These are phyloP conservation scores for Stramenopiles sp. DNA, from an alignment of 352 stramenopile genomes.

Conservation along the genomic window DNA sequence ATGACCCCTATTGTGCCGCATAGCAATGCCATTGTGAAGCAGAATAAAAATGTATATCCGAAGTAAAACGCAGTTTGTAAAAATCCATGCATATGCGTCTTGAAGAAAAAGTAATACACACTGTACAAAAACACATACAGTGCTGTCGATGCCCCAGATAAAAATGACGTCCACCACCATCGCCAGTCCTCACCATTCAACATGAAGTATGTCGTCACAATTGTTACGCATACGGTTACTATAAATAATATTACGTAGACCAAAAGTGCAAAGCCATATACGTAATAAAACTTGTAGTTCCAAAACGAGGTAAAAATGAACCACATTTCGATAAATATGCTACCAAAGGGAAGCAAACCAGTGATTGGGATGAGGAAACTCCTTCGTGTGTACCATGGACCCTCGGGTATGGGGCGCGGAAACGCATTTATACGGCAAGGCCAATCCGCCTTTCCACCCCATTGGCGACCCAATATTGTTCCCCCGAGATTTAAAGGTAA, in stretches of 20 bases:
- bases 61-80: slow-evolving; percentile 97
- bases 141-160: slow-evolving; percentile 69
- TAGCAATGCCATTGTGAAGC: slow-evolving; percentile 71
- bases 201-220: slow-evolving; percentile 96
- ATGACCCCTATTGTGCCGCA: slow-evolving; percentile 68
- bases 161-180: slow-evolving; percentile 96
- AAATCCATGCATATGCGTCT: slow-evolving; percentile 96
- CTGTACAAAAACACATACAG: slow-evolving; percentile 96
- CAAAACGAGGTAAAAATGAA: slow-evolving; percentile 99
- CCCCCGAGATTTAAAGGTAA: slow-evolving; percentile 83
- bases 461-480: slow-evolving; percentile 85
- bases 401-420: slow-evolving; percentile 52
- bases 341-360: slow-evolving; percentile 91
- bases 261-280: slow-evolving; percentile 96
- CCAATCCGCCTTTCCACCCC: slow-evolving; percentile 47
- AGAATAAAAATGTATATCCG: slow-evolving; percentile 84
- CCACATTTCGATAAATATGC: slow-evolving; percentile 99
- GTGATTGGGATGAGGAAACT: slow-evolving; percentile 72
- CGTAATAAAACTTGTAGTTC: slow-evolving; percentile 99
- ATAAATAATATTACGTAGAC: slow-evolving; percentile 91
- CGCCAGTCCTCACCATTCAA: slow-evolving; percentile 97
- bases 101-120: slow-evolving; percentile 98
- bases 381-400: slow-evolving; percentile 48
- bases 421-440: slow-evolving; percentile 81
- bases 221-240: slow-evolving; percentile 91